Evolutionary conservation across 306 rosid species (phyloP), one percentile per base, ranked within the genome.

Genomic region (Gynostemma pentaphyllum): DNA sequence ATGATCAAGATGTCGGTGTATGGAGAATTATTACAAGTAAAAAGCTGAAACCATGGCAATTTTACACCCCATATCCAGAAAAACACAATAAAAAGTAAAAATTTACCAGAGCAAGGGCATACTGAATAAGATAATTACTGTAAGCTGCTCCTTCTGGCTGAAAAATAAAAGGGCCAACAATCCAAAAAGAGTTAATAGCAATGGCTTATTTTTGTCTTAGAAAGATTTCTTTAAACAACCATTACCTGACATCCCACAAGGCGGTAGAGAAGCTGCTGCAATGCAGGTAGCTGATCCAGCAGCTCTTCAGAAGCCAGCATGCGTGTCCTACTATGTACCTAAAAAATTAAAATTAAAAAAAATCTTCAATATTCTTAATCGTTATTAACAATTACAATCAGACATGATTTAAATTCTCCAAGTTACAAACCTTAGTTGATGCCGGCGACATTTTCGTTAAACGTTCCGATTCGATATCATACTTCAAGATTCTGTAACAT

Each of bases 131-230:
- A 76, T 86, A 79, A 78, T 81, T 81, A 77, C 28, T 64, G 68
- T 67, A 73, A 62, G 94, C 97, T 45, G 73, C 70, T 73, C 99
- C 95, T 80, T 88, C 97, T 32, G 99, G 99, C 99, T 94, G 90
- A 73, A 82, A 80, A 64, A 76, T 50, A 15, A 40, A 41, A 41
- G 50, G 15, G 37, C 4, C 37, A 21, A 24, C 22, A 41, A 13
- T 40, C 37, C 49, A 24, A 19, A 24, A 19, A 41, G 4, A 40
- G 23, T 61, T 39, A 40, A 14, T 40, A 60, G 47, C 7, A 21
- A 40, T 4, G 40, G 49, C 21, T 1, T 40, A 19, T 40, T 23
- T 24, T 9, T 1, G 49, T 7, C 39, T 22, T 12, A 14, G 15
- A 60, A 40, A 1, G n/a, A 61, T 10, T 23, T 50, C 66, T 9